Percentiles rank a stretch among this genome's conserved stretches.
phyloP scores from a whole-genome alignment of 2,329 filamentous ascomycete genomes.

The Microdochium paspali region DNA sequence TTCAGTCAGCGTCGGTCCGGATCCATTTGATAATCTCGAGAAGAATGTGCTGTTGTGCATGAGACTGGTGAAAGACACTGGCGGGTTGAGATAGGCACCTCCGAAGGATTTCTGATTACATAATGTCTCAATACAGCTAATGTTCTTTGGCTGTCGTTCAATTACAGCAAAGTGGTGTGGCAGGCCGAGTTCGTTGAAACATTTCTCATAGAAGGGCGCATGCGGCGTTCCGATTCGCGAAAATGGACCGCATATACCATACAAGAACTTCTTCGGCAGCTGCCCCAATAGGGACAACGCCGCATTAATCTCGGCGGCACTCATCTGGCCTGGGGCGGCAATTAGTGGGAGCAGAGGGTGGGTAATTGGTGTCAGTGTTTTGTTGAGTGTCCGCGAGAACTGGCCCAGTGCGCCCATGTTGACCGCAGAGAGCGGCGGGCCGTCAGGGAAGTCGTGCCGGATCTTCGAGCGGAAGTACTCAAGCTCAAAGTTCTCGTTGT shows the following conservation, averaged over 20 bases:
- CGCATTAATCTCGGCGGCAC: slow-evolving; percentile 75
- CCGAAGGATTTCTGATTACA: slow-evolving; percentile 69
- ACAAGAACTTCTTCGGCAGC: slow-evolving; percentile 69
- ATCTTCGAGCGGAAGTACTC: slow-evolving; percentile 81
- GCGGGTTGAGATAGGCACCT: slow-evolving; percentile 71
- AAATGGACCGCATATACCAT: slow-evolving; percentile 65
- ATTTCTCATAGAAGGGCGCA: slow-evolving; percentile 79
- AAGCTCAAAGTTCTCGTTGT: slow-evolving; percentile 82
- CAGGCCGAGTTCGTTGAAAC: slow-evolving; percentile 74
- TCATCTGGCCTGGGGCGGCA: slow-evolving; percentile 77
- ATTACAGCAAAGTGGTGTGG: slow-evolving; percentile 72
- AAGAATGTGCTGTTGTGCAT: slow-evolving; percentile 47
- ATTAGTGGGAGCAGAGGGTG: slow-evolving; percentile 77
- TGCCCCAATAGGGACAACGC: slow-evolving; percentile 72
- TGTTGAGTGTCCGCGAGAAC: slow-evolving; percentile 74
- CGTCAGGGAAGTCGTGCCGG: slow-evolving; percentile 55
- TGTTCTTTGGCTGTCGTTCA: slow-evolving; percentile 57
- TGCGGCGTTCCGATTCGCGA: slow-evolving; percentile 57
- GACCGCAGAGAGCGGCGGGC: slow-evolving; percentile 69
- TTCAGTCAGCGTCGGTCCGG: slow-evolving; percentile 56
- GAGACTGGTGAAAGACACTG: slow-evolving; percentile 51
- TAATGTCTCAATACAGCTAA: slow-evolving; percentile 60
- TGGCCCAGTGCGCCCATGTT: slow-evolving; percentile 87
- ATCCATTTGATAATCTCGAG: slow-evolving; percentile 35
- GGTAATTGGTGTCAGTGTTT: slow-evolving; percentile 80